These are phyloP conservation scores for Forsythia viridissima DNA, from an alignment of 257 asterid genomes.

Conservation along the genomic window DNA sequence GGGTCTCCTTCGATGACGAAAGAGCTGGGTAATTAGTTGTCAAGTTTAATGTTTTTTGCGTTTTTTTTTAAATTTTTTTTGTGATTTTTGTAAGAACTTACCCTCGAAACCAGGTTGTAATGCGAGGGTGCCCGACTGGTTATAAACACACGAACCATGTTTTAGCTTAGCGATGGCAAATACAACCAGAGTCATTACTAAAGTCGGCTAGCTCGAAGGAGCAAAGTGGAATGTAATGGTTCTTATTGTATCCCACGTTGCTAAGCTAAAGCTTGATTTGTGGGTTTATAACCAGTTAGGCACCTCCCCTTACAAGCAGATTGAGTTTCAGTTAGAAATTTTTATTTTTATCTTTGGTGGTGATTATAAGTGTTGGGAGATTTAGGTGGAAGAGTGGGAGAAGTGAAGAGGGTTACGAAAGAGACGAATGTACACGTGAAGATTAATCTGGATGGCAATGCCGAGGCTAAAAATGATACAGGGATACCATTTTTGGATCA, in stretches of 20 bases:
- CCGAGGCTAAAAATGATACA: constrained; percentile 70
- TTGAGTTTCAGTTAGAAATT: not conserved
- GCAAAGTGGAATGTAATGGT: not conserved
- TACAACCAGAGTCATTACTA: not conserved
- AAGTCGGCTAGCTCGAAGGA: not conserved
- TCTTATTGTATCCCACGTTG: not conserved
- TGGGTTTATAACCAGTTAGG: not conserved
- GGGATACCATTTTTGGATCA: constrained; percentile 97
- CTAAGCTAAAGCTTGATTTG: not conserved
- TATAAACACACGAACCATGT: not conserved
- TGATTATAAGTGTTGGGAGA: not conserved
- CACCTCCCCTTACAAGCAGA: not conserved
- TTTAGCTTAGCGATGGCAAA: not conserved
- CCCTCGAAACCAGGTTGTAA: not conserved
- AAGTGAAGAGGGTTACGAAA: constrained; percentile 86
- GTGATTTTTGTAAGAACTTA: not conserved
- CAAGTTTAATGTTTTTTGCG: not conserved
- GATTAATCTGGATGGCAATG: constrained; percentile 87
- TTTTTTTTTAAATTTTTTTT: not conserved
- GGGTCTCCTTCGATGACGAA: constrained; percentile 47
- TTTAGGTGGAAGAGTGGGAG: constrained; percentile 69
- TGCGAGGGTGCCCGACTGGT: not conserved
- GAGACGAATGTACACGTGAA: constrained; percentile 87
- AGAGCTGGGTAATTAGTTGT: constrained; percentile 37
- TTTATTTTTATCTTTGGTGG: not conserved